A percentile compares a stretch with the other conserved stretches of the same genome.
phyloP scores from a whole-genome alignment of 805 yeast genomes.

The Candida ponderosae region DNA sequence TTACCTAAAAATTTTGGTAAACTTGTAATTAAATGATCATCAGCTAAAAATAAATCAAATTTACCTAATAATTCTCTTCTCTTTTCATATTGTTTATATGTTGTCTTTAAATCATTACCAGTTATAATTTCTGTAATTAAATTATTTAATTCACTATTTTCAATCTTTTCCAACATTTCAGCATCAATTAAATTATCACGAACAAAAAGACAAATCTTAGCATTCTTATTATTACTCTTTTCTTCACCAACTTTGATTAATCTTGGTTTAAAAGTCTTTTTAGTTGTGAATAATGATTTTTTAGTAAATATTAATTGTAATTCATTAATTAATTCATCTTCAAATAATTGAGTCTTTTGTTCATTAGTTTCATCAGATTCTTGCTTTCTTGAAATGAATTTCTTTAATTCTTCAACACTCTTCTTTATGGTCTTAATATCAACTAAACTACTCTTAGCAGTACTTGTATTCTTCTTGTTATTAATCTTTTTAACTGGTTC shows the following conservation, averaged over 20 bases:
- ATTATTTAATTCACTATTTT: slow-evolving; percentile 19
- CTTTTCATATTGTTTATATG: slow-evolving; percentile 82
- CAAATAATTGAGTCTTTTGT: slow-evolving; percentile 45
- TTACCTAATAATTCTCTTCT: slow-evolving; percentile 64
- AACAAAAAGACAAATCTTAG: slow-evolving; percentile 55
- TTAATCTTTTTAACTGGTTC: background rate
- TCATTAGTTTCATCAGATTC: slow-evolving; percentile 21
- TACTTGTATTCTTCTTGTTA: slow-evolving; percentile 3
- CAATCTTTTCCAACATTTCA: slow-evolving; percentile 19
- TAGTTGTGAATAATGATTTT: slow-evolving; percentile 55
- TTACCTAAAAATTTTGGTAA: slow-evolving; percentile 83
- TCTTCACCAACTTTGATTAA: slow-evolving; percentile 33
- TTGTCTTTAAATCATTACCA: slow-evolving; percentile 69
- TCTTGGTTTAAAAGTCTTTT: slow-evolving; percentile 33
- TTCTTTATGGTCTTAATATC: slow-evolving; percentile 28
- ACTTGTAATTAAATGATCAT: slow-evolving; percentile 70
- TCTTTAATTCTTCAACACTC: slow-evolving; percentile 60
- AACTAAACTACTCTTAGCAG: slow-evolving; percentile 11
- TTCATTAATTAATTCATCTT: slow-evolving; percentile 36
- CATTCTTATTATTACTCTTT: slow-evolving; percentile 28
- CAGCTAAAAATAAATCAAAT: slow-evolving; percentile 75
- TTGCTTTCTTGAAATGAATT: slow-evolving; percentile 38
- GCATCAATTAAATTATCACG: slow-evolving; percentile 48
- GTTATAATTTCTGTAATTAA: slow-evolving; percentile 48
- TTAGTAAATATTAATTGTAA: slow-evolving; percentile 58